Conservation (phyloP, 441 rosid species). For the Eutrema salsugineum region DNA sequence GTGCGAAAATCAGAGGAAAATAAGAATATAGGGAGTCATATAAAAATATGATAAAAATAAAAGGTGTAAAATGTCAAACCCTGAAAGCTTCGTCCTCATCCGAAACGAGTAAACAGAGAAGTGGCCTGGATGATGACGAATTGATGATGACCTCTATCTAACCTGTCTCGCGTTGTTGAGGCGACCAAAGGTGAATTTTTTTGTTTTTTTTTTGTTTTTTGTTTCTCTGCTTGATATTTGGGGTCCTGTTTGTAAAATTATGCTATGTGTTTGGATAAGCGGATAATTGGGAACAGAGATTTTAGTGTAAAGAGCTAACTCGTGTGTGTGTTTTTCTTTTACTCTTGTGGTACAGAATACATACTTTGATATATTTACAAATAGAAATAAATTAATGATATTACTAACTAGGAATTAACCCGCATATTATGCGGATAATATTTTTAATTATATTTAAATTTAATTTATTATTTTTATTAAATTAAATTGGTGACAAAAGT, state of each 20-base stretch:
- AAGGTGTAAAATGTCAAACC: neutral
- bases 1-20: no score
- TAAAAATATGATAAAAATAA: neutral
- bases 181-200: constrained; percentile 6
- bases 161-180: constrained; percentile 24
- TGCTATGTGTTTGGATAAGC: neutral
- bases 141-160: constrained; percentile 21
- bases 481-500: no score
- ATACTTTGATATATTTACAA: no score
- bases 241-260: neutral
- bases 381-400: no score
- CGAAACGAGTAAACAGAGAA: constrained; percentile 13
- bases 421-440: no score
- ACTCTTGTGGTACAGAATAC: neutral
- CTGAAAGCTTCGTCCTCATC: constrained; percentile 14
- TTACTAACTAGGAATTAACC: no score
- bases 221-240: neutral
- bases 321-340: neutral
- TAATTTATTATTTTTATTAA: no score
- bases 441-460: no score
- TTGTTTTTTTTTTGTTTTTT: no score
- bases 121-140: constrained; percentile 8
- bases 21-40: no score
- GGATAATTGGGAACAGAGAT: neutral
- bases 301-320: neutral